These are phyloP conservation scores for Chytridium lagenaria DNA, from an alignment of 371 early-diverging fungal species.

Conservation along the genomic window DNA sequence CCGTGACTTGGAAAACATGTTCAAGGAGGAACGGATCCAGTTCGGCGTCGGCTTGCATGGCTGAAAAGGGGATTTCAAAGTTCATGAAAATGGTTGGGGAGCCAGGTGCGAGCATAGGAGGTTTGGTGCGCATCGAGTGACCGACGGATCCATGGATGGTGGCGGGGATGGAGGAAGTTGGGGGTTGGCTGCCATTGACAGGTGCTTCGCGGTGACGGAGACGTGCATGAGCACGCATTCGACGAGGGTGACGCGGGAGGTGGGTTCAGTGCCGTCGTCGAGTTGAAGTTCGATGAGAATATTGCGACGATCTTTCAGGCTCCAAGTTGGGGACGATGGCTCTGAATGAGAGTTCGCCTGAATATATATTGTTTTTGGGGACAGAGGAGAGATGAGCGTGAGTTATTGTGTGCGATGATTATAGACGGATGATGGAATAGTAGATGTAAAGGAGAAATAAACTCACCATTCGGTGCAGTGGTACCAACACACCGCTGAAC, in stretches of 20 bases:
- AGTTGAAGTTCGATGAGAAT: constrained; percentile 4
- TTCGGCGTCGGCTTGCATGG: constrained; percentile 9
- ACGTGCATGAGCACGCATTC: constrained; percentile 12
- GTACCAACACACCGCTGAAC: constrained; percentile 8
- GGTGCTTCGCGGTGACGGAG: constrained; percentile 11
- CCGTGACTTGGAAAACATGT: constrained; percentile 3
- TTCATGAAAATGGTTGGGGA: neutral
- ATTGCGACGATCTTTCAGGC: neutral
- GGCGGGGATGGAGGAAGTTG: constrained; percentile 3
- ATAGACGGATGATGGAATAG: too few species aligned
- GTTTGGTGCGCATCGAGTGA: neutral
- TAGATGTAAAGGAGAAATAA: neutral
- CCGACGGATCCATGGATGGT: neutral
- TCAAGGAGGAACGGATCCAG: constrained; percentile 12
- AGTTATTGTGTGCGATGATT: too few species aligned
- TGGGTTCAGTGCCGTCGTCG: constrained; percentile 1
- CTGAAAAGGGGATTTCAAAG: neutral
- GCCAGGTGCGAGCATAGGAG: constrained; percentile 1
- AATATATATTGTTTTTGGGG: too few species aligned
- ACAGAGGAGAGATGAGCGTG: too few species aligned
- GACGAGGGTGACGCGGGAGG: neutral
- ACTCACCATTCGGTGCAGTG: constrained; percentile 4
- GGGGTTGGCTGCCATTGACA: constrained; percentile 5
- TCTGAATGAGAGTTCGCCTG: neutral
- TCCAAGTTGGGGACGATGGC: constrained; percentile 1